Evolutionary conservation across 257 asterid genomes (phyloP).

Genomic region (Forsythia viridissima): DNA sequence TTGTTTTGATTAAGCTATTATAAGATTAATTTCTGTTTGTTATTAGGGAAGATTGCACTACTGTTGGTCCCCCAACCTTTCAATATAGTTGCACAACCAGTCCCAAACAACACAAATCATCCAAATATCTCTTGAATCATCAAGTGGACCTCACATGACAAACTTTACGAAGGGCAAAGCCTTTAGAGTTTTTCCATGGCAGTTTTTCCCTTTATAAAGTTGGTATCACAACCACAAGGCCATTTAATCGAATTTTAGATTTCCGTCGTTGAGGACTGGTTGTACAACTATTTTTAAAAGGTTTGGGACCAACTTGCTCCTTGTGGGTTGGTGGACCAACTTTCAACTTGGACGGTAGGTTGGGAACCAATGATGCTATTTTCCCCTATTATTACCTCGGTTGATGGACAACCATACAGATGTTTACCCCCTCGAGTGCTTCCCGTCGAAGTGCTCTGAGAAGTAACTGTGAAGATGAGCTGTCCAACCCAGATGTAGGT

Average conservation of each 20-base stretch:
- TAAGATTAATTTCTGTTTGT: not conserved
- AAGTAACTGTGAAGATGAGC: conserved; percentile 63
- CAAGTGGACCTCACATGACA: not conserved
- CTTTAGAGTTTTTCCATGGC: not conserved
- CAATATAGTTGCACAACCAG: not conserved
- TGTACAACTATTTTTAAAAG: not conserved
- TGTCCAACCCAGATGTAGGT: conserved; percentile 68
- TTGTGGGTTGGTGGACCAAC: not conserved
- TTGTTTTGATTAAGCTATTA: not conserved
- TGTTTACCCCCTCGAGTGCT: conserved; percentile 62
- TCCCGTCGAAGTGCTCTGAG: conserved; percentile 62
- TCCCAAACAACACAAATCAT: not conserved
- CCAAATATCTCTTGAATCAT: not conserved
- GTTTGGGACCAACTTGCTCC: not conserved
- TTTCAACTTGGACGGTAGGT: not conserved
- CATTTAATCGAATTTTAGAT: not conserved
- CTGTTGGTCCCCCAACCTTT: not conserved
- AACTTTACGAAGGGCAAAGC: not conserved
- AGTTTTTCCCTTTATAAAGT: not conserved
- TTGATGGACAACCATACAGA: conserved; percentile 67
- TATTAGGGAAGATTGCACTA: not conserved
- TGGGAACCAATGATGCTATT: not conserved
- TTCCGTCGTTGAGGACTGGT: not conserved
- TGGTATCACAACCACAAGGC: not conserved
- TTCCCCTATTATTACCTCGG: conserved; percentile 43